Evolutionary conservation across 1,139 yeast genomes (phyloP).

Genomic region (Fermentozyma sake): DNA sequence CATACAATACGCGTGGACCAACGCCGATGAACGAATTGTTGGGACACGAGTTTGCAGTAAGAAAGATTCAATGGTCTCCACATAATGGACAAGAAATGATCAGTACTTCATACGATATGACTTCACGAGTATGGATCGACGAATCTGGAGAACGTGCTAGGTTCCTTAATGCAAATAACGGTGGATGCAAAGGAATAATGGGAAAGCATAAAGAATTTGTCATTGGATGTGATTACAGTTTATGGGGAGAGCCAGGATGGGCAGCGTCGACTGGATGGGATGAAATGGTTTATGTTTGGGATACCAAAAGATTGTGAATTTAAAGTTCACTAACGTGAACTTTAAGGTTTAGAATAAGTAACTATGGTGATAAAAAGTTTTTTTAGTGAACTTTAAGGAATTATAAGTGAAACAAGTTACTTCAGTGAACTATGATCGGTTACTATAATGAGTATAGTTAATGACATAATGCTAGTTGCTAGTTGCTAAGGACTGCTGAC

Average conservation of each 20-base stretch:
- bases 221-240: conserved; percentile 90
- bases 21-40: conserved; percentile 73
- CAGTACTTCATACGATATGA: conserved; percentile 89
- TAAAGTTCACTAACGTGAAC: no score
- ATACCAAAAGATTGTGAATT: conserved; percentile 41
- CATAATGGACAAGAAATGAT: conserved; percentile 69
- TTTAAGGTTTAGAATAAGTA: no score
- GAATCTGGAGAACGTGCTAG: conserved; percentile 52
- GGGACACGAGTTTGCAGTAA: conserved; percentile 88
- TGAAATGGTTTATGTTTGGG: conserved; percentile 92
- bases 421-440: no score
- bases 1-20: conserved; percentile 50
- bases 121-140: conserved; percentile 82
- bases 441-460: no score
- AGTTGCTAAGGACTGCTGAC: no score
- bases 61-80: conserved; percentile 85
- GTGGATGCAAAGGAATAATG: conserved; percentile 56
- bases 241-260: conserved; percentile 98
- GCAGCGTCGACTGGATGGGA: conserved; percentile 96
- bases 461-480: no score
- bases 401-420: conserved; percentile 15
- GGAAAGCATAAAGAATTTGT: conserved; percentile 81
- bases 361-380: no score
- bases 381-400: no score
- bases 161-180: conserved; percentile 30